phyloP scores from a whole-genome alignment of 2,329 filamentous ascomycete genomes.

The Teratosphaeria destructans region DNA sequence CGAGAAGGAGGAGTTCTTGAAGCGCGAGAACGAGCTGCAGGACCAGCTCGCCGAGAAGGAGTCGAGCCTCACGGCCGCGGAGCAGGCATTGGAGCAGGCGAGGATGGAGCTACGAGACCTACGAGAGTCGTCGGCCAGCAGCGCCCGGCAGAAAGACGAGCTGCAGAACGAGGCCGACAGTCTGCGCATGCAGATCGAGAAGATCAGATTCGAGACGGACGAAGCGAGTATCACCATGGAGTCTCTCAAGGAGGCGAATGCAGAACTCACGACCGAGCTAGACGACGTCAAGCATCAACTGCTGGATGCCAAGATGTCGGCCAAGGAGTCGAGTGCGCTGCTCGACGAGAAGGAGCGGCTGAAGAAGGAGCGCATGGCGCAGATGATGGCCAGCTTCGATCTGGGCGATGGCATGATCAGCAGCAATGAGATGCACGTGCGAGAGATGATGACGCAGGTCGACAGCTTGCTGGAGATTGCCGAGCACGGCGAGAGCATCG shows the following conservation, averaged over 20 bases:
- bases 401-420: constrained; percentile 87
- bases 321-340: constrained; percentile 81
- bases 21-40: constrained; percentile 91
- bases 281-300: constrained; percentile 95
- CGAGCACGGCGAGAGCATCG: constrained; percentile 65
- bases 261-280: constrained; percentile 80
- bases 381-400: constrained; percentile 99
- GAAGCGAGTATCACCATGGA: constrained; percentile 98
- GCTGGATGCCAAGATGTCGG: constrained; percentile 89
- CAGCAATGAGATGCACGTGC: constrained; percentile 78
- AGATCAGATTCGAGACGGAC: constrained; percentile 89
- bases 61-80: constrained; percentile 63
- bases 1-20: constrained; percentile 89
- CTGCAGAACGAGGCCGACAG: constrained; percentile 80
- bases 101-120: constrained; percentile 78
- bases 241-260: constrained; percentile 87
- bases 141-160: constrained; percentile 82
- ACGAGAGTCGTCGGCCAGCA: constrained; percentile 74
- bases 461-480: constrained; percentile 70
- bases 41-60: constrained; percentile 94
- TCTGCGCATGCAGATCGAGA: constrained; percentile 92
- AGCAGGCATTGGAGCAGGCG: constrained; percentile 69
- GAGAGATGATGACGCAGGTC: constrained; percentile 72
- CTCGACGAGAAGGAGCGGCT: constrained; percentile 96
- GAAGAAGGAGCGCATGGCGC: constrained; percentile 98